phyloP scores from a whole-genome alignment of 2,329 filamentous ascomycete genomes.

The Colletotrichum sp. region DNA sequence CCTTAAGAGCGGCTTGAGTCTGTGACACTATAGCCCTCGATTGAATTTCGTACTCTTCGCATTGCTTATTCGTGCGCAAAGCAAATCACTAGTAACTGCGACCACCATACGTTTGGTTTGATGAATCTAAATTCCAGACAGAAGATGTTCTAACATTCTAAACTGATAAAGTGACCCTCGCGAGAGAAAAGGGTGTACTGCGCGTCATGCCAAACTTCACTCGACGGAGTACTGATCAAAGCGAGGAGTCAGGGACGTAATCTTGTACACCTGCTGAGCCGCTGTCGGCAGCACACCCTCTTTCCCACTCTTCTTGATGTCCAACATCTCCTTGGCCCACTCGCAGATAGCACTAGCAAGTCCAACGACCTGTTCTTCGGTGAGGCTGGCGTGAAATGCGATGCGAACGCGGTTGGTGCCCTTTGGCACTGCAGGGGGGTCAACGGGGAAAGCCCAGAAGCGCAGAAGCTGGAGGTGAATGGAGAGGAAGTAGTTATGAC shows the following conservation, averaged over 20 bases:
- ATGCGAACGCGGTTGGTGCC: constrained; percentile 43
- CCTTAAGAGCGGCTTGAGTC: neutral
- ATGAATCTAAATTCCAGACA: neutral
- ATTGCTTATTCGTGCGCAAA: neutral
- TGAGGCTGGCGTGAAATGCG: constrained; percentile 46
- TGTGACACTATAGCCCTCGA: neutral
- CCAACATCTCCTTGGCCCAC: constrained; percentile 21
- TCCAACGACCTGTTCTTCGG: constrained; percentile 34
- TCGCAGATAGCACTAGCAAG: neutral
- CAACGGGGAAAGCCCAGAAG: constrained; percentile 33
- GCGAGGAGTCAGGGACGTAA: neutral
- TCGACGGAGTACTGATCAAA: neutral
- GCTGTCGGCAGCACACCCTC: neutral
- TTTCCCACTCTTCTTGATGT: neutral
- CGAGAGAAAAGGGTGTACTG: neutral
- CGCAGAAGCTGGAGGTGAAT: constrained; percentile 28
- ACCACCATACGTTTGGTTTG: neutral
- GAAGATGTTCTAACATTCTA: neutral
- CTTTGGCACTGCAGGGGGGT: constrained; percentile 43
- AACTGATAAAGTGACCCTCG: neutral
- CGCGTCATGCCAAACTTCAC: neutral
- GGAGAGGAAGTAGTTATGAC: constrained; percentile 26
- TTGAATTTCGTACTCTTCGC: neutral
- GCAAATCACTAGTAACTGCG: neutral
- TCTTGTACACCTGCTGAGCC: neutral